Conservation (phyloP, 78 protist species). For the Dictyostelium capitatum region DNA sequence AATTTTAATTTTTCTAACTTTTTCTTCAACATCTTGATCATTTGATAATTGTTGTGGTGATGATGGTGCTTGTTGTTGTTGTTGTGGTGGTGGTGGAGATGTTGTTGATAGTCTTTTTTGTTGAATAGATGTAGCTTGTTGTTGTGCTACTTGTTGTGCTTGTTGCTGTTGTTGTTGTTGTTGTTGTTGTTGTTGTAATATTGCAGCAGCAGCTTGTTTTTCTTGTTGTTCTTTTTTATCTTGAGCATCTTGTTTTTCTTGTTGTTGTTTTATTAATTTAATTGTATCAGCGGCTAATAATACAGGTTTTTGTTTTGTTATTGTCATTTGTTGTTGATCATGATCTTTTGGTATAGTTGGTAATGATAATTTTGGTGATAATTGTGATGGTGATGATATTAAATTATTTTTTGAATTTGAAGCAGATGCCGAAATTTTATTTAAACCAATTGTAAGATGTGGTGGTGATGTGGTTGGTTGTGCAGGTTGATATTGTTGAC, state of each 20-base stretch:
- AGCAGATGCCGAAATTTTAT: slow-evolving; percentile 4
- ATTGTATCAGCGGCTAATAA: neutral
- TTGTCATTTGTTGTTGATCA: slow-evolving; percentile 54
- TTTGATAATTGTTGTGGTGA: slow-evolving; percentile 16
- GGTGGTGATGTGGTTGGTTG: slow-evolving; percentile 33
- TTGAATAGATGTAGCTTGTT: neutral
- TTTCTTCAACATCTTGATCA: slow-evolving; percentile 36
- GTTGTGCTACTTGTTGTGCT: neutral
- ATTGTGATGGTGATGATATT: slow-evolving; percentile 27
- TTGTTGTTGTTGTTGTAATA: neutral
- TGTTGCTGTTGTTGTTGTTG: neutral
- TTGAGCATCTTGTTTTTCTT: neutral
- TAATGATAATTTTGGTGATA: slow-evolving; percentile 59
- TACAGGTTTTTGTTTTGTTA: slow-evolving; percentile 27
- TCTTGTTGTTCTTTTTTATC: neutral
- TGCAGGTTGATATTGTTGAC: neutral
- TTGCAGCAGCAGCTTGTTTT: neutral
- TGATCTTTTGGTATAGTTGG: slow-evolving; percentile 78
- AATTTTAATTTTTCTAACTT: slow-evolving; percentile 34
- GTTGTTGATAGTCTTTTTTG: neutral
- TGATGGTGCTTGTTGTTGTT: slow-evolving; percentile 7
- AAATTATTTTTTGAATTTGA: neutral
- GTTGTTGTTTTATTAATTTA: neutral
- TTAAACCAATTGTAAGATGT: slow-evolving; percentile 66
- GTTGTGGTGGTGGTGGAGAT: slow-evolving; percentile 9